phyloP scores from a whole-genome alignment of 441 rosid species.

The Eruca vesicaria region DNA sequence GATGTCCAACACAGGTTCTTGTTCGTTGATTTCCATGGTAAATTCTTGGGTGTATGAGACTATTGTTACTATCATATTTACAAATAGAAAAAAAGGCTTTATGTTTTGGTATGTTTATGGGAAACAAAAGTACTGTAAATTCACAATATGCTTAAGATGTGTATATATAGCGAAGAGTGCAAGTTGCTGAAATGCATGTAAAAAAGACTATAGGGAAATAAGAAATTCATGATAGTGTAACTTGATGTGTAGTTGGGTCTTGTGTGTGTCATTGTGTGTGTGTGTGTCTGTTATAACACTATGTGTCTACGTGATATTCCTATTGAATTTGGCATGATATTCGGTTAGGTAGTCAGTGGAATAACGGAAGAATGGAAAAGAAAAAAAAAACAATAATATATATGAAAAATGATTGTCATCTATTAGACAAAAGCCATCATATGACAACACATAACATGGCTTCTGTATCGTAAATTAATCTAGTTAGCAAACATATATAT shows the following conservation, averaged over 20 bases:
- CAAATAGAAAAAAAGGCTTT: background rate
- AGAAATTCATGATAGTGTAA: conserved; percentile 11
- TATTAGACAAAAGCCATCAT: background rate
- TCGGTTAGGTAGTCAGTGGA: conserved; percentile 2
- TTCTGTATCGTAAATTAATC: background rate
- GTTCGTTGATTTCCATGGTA: conserved; percentile 45
- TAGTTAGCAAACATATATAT: background rate
- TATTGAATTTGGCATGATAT: conserved; percentile 28
- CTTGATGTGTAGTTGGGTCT: conserved; percentile 32
- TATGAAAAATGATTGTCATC: background rate
- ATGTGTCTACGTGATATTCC: conserved; percentile 14
- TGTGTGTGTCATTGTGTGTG: conserved; percentile 25
- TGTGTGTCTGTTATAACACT: conserved; percentile 19
- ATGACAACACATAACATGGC: background rate
- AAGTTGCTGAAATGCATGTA: conserved; percentile 30
- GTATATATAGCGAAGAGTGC: background rate
- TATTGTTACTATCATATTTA: conserved; percentile 48
- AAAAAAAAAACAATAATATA: background rate
- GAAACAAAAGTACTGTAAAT: background rate
- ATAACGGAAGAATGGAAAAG: background rate
- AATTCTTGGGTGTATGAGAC: conserved; percentile 47
- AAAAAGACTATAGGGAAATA: conserved; percentile 10
- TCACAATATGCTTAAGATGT: background rate
- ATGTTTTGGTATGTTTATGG: background rate
- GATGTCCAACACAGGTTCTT: conserved; percentile 53